Base-by-base conservation (phyloP, 2,329 filamentous ascomycete species). In the Bertia moriformis region DNA sequence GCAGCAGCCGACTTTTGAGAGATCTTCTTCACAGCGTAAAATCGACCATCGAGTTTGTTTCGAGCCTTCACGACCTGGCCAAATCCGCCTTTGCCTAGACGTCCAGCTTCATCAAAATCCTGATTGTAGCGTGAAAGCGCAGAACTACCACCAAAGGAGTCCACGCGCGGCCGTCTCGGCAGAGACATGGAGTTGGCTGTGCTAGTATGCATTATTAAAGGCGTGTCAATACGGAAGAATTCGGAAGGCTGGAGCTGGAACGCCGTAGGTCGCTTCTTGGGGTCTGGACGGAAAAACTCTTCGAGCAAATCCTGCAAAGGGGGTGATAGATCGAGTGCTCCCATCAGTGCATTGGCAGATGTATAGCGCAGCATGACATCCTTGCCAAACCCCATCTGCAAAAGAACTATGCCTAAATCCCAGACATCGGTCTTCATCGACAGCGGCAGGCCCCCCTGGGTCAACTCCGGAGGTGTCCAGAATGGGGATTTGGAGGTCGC, bases 1-100 rank as follows among this genome's bases (percentile, higher is more conserved):
- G 70, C 66, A 42, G 65, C 60, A 3, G 65, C 59, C 10, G 72
- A 71, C 37, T 67, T 71, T 44, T 76, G 71, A 24, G 67, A 72
- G 43, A 82, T 76, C 49, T 80, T 78, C 50, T 82, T 82, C 42
- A 82, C 66, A 1, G 77, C 77, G 53, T 81, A 82, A 24, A 76
- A 66, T 18, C 72, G 69, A 3, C 71, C 71, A 50, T 81, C 77
- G 4, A 79, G 61, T 50, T 78, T 80, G 51, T 80, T 78, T 33
- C 76, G 65, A 12, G 75, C 74, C 49, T 79, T 78, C 37, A 80
- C 72, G 18, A 82, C 77, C 52, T 79, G 72, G 12, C 77, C 77
- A 55, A 77, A 82, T 0, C 77, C 77, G 40, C 77, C 77, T 52
- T 73, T 74, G 3, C 77, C 77, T 7, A 82, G 56, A 7, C 70